Percentiles rank a stretch among this genome's conserved stretches.
These are phyloP conservation scores for Voacanga thouarsii DNA, from an alignment of 257 asterid species.

Conservation along the genomic window DNA sequence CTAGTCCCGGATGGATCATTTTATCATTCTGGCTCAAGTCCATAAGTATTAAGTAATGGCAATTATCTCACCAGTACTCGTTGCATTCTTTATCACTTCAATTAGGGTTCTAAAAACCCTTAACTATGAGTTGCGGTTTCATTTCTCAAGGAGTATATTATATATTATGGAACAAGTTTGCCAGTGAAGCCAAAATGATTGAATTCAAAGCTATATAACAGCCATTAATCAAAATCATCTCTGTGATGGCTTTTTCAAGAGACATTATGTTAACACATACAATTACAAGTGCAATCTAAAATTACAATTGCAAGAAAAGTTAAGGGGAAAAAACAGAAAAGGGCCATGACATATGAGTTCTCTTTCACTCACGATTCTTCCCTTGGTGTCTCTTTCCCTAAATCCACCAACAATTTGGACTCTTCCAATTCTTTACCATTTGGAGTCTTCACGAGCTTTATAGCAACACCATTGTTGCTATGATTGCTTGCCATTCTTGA, in stretches of 20 bases:
- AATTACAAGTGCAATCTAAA: not conserved
- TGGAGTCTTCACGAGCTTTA: conserved; percentile 20
- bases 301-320: no score
- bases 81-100: no score
- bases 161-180: not conserved
- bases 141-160: no score
- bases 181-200: not conserved
- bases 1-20: no score
- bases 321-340: no score
- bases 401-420: conserved; percentile 44
- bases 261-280: not conserved
- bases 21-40: no score
- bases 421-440: conserved; percentile 39
- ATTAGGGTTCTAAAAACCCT: no score
- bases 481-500: conserved; percentile 25
- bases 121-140: no score
- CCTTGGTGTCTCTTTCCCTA: conserved; percentile 13
- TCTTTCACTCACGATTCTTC: not conserved
- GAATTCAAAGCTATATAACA: not conserved
- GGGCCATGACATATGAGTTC: not conserved
- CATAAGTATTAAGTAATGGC: no score
- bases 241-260: not conserved
- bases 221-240: not conserved
- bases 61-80: no score
- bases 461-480: conserved; percentile 10